phyloP scores from a whole-genome alignment of 2,329 filamentous ascomycete genomes.

The Akanthomyces uredinophilus region DNA sequence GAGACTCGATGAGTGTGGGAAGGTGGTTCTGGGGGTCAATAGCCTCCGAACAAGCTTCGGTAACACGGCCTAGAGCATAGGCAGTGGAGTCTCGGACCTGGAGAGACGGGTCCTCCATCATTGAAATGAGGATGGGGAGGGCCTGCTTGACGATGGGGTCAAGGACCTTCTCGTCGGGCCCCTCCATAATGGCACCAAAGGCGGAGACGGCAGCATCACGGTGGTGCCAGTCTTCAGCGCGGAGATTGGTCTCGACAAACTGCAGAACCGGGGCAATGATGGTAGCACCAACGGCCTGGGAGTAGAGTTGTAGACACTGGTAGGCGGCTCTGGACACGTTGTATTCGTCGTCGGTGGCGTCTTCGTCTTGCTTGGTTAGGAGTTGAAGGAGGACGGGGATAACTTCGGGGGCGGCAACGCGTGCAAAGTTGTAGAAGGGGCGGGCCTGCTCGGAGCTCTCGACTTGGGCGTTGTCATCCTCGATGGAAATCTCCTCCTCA shows the following conservation, averaged over 20 bases:
- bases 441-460: constrained; percentile 80
- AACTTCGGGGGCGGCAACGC: constrained; percentile 88
- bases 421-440: constrained; percentile 92
- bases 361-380: constrained; percentile 95
- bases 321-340: constrained; percentile 93
- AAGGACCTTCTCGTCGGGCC: constrained; percentile 85
- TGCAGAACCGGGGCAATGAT: constrained; percentile 81
- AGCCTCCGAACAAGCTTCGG: constrained; percentile 84
- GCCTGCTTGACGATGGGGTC: constrained; percentile 96
- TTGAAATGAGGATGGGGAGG: constrained; percentile 79
- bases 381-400: constrained; percentile 85
- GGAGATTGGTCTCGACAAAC: constrained; percentile 89
- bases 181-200: constrained; percentile 98
- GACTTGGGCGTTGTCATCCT: constrained; percentile 80
- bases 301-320: constrained; percentile 92
- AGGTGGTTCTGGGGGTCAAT: constrained; percentile 83
- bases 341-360: constrained; percentile 95
- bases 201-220: constrained; percentile 94
- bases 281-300: constrained; percentile 79
- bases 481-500: constrained; percentile 96
- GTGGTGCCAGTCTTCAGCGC: constrained; percentile 88
- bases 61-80: constrained; percentile 92
- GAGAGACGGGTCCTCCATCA: constrained; percentile 85
- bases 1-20: constrained; percentile 75
- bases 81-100: constrained; percentile 95